Conservation (phyloP, 2,329 filamentous ascomycete genomes). For the Nemania sp. region DNA sequence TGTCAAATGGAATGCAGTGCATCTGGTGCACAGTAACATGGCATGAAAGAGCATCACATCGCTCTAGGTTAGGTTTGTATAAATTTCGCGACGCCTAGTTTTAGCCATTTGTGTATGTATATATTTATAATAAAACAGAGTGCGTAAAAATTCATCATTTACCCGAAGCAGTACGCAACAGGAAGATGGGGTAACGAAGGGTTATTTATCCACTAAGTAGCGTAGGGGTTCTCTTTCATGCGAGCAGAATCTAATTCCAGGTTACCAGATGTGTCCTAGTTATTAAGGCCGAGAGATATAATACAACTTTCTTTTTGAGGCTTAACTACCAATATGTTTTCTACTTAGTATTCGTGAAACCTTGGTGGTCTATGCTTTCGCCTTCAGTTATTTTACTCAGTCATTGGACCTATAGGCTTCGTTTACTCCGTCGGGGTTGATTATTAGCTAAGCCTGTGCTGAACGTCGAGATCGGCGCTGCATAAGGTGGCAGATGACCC, state of each 20-base stretch:
- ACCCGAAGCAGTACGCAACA: not conserved
- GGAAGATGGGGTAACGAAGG: too few species aligned
- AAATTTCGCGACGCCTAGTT: not conserved
- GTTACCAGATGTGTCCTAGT: not conserved
- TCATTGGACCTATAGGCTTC: too few species aligned
- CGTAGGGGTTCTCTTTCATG: not conserved
- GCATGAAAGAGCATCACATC: not conserved
- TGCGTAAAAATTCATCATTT: not conserved
- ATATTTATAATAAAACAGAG: not conserved
- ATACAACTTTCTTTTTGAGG: not conserved
- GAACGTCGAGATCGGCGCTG: constrained; percentile 9
- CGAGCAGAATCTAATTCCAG: too few species aligned
- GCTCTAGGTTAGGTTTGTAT: not conserved
- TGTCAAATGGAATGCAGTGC: not conserved
- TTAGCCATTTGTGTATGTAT: not conserved
- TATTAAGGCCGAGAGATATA: not conserved
- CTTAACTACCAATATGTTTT: not conserved
- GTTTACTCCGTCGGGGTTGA: too few species aligned
- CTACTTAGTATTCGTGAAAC: too few species aligned
- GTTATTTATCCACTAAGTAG: not conserved
- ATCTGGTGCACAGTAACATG: not conserved
- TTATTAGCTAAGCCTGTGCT: not conserved
- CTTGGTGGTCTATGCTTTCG: too few species aligned
- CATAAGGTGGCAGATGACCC: constrained; percentile 6
- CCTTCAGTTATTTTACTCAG: too few species aligned